These are phyloP conservation scores for Phytophthora europaea DNA, from an alignment of 352 stramenopile genomes.

Conservation along the genomic window DNA sequence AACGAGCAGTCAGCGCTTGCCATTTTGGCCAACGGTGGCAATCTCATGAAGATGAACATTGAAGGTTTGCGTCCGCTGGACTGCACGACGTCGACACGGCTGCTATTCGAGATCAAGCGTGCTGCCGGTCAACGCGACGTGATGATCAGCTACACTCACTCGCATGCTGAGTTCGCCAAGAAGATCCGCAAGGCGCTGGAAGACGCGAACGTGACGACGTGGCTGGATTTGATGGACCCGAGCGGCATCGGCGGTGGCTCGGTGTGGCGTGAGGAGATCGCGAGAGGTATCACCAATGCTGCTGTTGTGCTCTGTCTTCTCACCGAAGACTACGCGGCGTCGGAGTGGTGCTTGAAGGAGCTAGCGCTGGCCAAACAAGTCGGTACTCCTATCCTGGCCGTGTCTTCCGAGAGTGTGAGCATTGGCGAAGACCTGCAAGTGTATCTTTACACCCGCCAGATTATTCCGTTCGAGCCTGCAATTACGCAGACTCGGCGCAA, in stretches of 20 bases:
- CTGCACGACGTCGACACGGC: constrained; percentile 80
- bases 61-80: constrained; percentile 78
- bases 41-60: constrained; percentile 81
- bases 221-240: constrained; percentile 88
- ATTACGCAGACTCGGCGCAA: constrained; percentile 70
- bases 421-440: constrained; percentile 85
- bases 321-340: constrained; percentile 83
- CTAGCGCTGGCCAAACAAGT: constrained; percentile 85
- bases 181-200: constrained; percentile 80
- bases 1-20: constrained; percentile 75
- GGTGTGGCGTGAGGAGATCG: constrained; percentile 88
- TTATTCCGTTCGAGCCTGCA: constrained; percentile 80
- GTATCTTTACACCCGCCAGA: constrained; percentile 86
- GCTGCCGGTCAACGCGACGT: constrained; percentile 83
- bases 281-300: constrained; percentile 80
- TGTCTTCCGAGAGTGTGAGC: constrained; percentile 73
- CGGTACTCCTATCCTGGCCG: constrained; percentile 77
- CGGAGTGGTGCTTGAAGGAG: constrained; percentile 89
- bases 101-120: constrained; percentile 86
- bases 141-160: constrained; percentile 92
- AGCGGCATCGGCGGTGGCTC: constrained; percentile 85
- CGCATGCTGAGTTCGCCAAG: constrained; percentile 83
- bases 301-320: constrained; percentile 81
- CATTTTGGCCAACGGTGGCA: constrained; percentile 73
- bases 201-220: constrained; percentile 84